A percentile compares a stretch with the other conserved stretches of the same genome.
Conservation (phyloP, 2,329 filamentous ascomycete genomes). For the Alternaria brassicae region DNA sequence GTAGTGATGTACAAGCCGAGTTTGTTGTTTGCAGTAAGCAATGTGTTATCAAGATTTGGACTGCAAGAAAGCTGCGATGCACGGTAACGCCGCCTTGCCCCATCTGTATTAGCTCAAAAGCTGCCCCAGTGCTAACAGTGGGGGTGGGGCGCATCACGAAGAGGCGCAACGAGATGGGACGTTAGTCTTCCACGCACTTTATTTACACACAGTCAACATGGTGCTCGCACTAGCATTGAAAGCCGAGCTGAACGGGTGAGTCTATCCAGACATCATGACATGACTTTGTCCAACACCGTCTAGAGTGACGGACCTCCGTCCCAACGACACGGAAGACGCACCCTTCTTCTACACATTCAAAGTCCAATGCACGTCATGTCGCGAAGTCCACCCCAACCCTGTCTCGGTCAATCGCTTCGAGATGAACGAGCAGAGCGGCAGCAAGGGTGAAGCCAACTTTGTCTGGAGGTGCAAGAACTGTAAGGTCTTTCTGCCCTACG, state of each 20-base stretch:
- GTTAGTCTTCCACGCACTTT: not conserved
- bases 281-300: not conserved
- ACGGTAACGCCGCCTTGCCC: constrained; percentile 5
- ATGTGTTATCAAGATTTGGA: constrained; percentile 8
- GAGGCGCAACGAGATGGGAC: constrained; percentile 8
- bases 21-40: not conserved
- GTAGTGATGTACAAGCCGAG: not conserved
- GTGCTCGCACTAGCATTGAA: constrained; percentile 50
- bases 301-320: constrained; percentile 89
- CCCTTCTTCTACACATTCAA: constrained; percentile 98
- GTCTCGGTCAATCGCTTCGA: constrained; percentile 91
- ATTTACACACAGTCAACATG: constrained; percentile 25
- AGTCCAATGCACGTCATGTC: constrained; percentile 97
- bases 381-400: constrained; percentile 86
- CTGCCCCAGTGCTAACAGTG: constrained; percentile 16
- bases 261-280: not conserved
- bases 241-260: constrained; percentile 49
- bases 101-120: not conserved
- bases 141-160: constrained; percentile 18
- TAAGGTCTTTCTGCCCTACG: constrained; percentile 68
- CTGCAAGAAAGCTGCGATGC: constrained; percentile 5
- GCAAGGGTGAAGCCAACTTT: constrained; percentile 95
- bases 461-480: constrained; percentile 99
- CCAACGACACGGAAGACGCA: constrained; percentile 78
- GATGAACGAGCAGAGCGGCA: constrained; percentile 87